Conservation (phyloP, 768 basidiomycete species). For the Suillus subaureus region DNA sequence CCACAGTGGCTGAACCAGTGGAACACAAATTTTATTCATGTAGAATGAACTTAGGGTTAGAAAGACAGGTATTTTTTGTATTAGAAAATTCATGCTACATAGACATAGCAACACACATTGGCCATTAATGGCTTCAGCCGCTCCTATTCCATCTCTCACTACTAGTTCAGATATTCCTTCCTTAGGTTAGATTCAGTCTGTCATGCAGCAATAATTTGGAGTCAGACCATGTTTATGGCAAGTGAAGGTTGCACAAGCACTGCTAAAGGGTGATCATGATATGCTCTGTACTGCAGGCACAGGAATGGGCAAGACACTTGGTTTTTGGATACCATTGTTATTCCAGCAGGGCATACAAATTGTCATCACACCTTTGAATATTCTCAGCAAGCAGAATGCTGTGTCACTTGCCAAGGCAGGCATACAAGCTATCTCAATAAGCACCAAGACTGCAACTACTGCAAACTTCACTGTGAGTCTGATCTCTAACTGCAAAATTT, state of each 20-base stretch:
- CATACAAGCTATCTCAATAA: conserved; percentile 21
- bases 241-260: conserved; percentile 16
- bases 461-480: conserved; percentile 15
- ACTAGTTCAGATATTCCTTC: too few species aligned
- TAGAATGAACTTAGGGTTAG: too few species aligned
- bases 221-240: conserved; percentile 26
- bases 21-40: too few species aligned
- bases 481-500: neutral
- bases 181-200: too few species aligned
- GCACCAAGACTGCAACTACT: conserved; percentile 17
- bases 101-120: too few species aligned
- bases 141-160: too few species aligned
- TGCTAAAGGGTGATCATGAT: conserved; percentile 25
- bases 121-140: too few species aligned
- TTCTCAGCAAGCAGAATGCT: conserved; percentile 27
- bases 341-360: conserved; percentile 24
- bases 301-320: conserved; percentile 20
- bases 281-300: conserved; percentile 25
- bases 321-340: conserved; percentile 36
- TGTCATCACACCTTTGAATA: conserved; percentile 28
- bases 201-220: neutral
- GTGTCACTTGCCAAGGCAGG: conserved; percentile 12
- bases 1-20: too few species aligned
- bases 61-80: too few species aligned
- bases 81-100: too few species aligned